Base-by-base conservation (phyloP, 164 flowering plant species). In the Warburgia ugandensis region DNA sequence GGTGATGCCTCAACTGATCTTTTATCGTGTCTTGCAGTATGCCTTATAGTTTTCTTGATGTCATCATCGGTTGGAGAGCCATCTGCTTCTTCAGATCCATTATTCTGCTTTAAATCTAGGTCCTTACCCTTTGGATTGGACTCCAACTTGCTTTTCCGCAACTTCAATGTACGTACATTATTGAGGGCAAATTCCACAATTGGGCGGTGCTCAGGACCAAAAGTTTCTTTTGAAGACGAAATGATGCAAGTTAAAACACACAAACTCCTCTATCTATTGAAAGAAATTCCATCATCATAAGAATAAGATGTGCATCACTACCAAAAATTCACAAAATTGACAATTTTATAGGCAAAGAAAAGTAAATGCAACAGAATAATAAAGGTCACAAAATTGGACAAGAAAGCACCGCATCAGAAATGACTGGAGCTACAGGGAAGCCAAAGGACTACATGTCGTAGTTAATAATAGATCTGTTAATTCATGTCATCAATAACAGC, bases 171-270 rank as follows among this genome's bases (percentile, higher is more conserved):
- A 19, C 69, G 79, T 46, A 80, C 70, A 66, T 92, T 76, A 55
- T 92, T 95, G 47, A 86, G 60, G 31, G 99, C 91, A 63, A 92
- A 92, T 69, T 80, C 89, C 48, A 86, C 91, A 62, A 92, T 80
- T 6, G 97, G 99, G 23, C 94, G 89, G 59, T 77, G 80, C 54
- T 79, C 81, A 32, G 79, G 69, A 20, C 80, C 84, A 78, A 92
- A 92, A 45, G 89, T 79, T 58, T 82, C 99, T 92, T 45, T 48
- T 52, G 29, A 44, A 28, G 13, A 29, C 21, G 60, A 36, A 43
- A 30, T 1, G 48, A 54, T 25, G 10, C 29, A 39, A 45, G 28
- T 39, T 19, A 52, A 38, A 50, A 48, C 23, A 39, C 29, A 49
- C 7, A 17, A 44, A 11, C 4, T n/a, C n/a, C n/a, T n/a, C n/a